Evolutionary conservation across 164 flowering plant species (phyloP).

Genomic region (grape (Vitis vinifera)): DNA sequence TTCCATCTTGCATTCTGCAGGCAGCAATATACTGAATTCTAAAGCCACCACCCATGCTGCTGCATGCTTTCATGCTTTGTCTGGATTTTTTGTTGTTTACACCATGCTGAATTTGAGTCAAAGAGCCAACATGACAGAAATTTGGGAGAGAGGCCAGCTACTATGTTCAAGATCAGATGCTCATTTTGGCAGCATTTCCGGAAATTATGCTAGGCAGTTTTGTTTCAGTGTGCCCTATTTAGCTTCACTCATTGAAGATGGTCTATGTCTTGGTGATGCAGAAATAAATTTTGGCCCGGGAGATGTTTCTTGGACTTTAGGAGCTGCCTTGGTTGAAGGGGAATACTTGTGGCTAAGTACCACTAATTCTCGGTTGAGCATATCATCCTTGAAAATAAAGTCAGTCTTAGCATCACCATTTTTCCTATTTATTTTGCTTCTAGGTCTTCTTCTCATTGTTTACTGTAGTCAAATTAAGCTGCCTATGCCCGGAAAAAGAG

Average conservation of each 20-base stretch:
- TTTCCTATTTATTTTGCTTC: slow-evolving; percentile 35
- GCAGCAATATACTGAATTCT: slow-evolving; percentile 26
- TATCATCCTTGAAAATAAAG: slow-evolving; percentile 9
- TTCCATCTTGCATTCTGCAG: slow-evolving; percentile 28
- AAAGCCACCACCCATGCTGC: slow-evolving; percentile 15
- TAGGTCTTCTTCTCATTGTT: slow-evolving; percentile 34
- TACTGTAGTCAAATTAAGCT: slow-evolving; percentile 43
- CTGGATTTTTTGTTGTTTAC: slow-evolving; percentile 66
- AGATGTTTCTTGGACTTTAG: slow-evolving; percentile 67
- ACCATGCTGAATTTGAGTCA: slow-evolving; percentile 44
- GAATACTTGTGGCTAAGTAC: slow-evolving; percentile 28
- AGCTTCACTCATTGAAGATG: slow-evolving; percentile 58
- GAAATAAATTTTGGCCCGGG: slow-evolving; percentile 64
- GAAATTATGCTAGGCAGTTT: slow-evolving; percentile 27
- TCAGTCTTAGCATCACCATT: slow-evolving; percentile 33
- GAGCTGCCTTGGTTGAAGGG: slow-evolving; percentile 66
- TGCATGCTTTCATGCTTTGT: slow-evolving; percentile 55
- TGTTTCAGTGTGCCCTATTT: slow-evolving; percentile 62
- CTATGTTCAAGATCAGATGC: slow-evolving; percentile 51
- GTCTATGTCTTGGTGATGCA: slow-evolving; percentile 45
- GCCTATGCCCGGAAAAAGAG: slow-evolving; percentile 45
- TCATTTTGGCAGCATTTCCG: slow-evolving; percentile 22
- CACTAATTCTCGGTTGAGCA: slow-evolving; percentile 6
- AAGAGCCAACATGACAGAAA: slow-evolving; percentile 41
- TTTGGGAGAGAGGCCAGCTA: slow-evolving; percentile 52